Conservation (phyloP, 805 yeast genomes). For the Yarrowia bubula region DNA sequence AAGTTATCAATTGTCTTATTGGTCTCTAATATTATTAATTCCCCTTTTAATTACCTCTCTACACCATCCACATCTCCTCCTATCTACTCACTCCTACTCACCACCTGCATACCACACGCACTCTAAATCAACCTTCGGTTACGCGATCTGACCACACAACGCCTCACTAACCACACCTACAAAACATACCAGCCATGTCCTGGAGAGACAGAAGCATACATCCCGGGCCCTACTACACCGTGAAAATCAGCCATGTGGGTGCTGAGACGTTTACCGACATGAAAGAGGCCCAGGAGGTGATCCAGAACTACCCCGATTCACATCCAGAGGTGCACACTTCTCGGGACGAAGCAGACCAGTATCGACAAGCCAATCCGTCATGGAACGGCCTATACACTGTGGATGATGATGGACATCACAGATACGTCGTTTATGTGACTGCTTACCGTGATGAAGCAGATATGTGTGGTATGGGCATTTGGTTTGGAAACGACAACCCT, state of each 20-base stretch:
- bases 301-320: not conserved
- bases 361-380: not conserved
- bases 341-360: not conserved
- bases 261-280: not conserved
- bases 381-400: not conserved
- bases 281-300: not conserved
- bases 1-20: no score
- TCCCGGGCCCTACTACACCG: not conserved
- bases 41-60: no score
- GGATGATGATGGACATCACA: not conserved
- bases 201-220: not conserved
- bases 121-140: not conserved
- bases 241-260: not conserved
- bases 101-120: not conserved
- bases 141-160: not conserved
- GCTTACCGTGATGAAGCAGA: not conserved
- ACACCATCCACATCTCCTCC: not conserved
- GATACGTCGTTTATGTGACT: not conserved
- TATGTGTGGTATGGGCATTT: not conserved
- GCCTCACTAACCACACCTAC: not conserved
- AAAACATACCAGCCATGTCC: not conserved
- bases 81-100: not conserved
- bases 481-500: slow-evolving; percentile 14
- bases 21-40: no score
- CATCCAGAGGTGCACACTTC: slow-evolving; percentile 5